Conservation (phyloP, 2,329 filamentous ascomycete species). For the Claviceps fusiformis region DNA sequence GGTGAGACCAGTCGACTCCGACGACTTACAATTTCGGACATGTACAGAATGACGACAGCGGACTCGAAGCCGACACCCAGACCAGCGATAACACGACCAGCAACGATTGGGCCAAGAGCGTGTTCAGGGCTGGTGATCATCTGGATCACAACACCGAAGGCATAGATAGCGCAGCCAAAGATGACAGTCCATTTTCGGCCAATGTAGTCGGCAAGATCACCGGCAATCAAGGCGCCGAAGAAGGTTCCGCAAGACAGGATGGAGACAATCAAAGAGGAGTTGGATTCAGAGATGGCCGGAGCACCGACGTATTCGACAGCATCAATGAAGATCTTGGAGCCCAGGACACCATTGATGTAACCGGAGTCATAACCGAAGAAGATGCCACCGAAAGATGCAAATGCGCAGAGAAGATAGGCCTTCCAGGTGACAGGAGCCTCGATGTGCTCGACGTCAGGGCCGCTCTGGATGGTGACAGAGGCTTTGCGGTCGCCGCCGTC, state of each 20-base stretch:
- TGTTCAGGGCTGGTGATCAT: conserved; percentile 33
- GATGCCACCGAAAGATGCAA: conserved; percentile 58
- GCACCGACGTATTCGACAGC: conserved; percentile 31
- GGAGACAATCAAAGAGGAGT: conserved; percentile 51
- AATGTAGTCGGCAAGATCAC: conserved; percentile 62
- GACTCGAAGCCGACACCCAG: conserved; percentile 71
- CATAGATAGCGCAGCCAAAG: conserved; percentile 57
- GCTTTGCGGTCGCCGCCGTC: conserved; percentile 11
- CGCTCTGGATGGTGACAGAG: conserved; percentile 24
- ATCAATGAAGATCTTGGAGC: conserved; percentile 35
- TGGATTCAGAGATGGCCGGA: conserved; percentile 22
- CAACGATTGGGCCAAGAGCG: conserved; percentile 49
- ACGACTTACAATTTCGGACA: conserved; percentile 59
- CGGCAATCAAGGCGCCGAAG: conserved; percentile 64
- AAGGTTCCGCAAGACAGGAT: conserved; percentile 70
- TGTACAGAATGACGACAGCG: conserved; percentile 72
- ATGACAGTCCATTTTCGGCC: conserved; percentile 63
- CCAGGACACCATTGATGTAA: conserved; percentile 55
- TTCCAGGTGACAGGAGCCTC: conserved; percentile 57
- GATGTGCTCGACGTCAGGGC: conserved; percentile 42
- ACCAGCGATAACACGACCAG: conserved; percentile 62
- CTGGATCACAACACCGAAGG: conserved; percentile 54
- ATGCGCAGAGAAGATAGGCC: conserved; percentile 56
- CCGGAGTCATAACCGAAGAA: conserved; percentile 72
- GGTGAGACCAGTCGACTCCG: background rate